These are phyloP conservation scores for Xylariaceae sp. DNA, from an alignment of 2,329 filamentous ascomycete species.

Conservation along the genomic window DNA sequence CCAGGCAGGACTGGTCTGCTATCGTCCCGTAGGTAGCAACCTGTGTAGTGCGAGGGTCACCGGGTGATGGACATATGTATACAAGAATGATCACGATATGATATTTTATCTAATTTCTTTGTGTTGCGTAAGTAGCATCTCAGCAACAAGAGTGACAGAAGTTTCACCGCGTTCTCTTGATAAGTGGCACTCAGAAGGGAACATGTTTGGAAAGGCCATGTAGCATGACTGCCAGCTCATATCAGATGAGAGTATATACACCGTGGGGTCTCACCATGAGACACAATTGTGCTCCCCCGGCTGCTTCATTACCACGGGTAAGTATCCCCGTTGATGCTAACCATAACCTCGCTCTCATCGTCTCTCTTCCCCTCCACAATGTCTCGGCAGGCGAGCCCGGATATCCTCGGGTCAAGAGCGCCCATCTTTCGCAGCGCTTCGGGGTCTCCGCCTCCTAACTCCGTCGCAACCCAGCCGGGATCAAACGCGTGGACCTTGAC, in stretches of 20 bases:
- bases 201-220: too few relatives aligned
- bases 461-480: slow-evolving; percentile 29
- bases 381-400: slow-evolving; percentile 17
- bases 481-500: slow-evolving; percentile 31
- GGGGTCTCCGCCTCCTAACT: slow-evolving; percentile 23
- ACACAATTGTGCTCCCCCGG: neutral
- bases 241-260: neutral
- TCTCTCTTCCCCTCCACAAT: slow-evolving; percentile 28
- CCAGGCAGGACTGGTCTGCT: slow-evolving; percentile 31
- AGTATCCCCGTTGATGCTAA: slow-evolving; percentile 22
- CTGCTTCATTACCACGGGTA: slow-evolving; percentile 16
- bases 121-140: too few relatives aligned
- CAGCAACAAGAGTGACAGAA: too few relatives aligned
- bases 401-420: slow-evolving; percentile 20
- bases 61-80: too few relatives aligned
- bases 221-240: neutral
- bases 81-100: too few relatives aligned
- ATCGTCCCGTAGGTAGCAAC: slow-evolving; percentile 19
- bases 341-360: slow-evolving; percentile 6
- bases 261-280: neutral
- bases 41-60: too few relatives aligned
- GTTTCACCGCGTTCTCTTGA: too few relatives aligned
- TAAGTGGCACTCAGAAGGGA: too few relatives aligned
- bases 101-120: too few relatives aligned
- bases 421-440: neutral